These are phyloP conservation scores for Thelephora terrestris DNA, from an alignment of 1,284 basidiomycete genomes.

Conservation along the genomic window DNA sequence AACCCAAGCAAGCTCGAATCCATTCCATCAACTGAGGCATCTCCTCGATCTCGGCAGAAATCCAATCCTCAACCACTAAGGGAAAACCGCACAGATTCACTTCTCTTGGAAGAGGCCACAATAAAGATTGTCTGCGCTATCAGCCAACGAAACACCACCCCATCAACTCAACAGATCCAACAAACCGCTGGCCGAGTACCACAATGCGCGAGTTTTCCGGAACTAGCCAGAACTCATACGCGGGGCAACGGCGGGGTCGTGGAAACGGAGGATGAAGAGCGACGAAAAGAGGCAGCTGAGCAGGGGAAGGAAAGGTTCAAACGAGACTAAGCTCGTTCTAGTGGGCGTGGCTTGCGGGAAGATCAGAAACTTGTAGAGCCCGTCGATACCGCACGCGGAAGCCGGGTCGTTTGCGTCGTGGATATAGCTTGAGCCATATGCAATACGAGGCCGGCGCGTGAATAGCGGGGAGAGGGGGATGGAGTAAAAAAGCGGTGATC, in stretches of 20 bases:
- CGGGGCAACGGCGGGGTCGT: not conserved
- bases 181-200: not conserved
- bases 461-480: not conserved
- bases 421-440: not conserved
- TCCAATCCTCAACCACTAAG: not conserved
- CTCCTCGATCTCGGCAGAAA: not conserved
- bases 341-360: not conserved
- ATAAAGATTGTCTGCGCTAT: not conserved
- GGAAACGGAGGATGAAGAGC: not conserved
- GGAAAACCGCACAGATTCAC: not conserved
- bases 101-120: not conserved
- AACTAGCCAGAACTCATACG: not conserved
- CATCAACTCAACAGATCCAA: not conserved
- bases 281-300: not conserved
- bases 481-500: slow-evolving; percentile 1
- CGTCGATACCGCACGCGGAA: slow-evolving; percentile 1
- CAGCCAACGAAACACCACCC: not conserved
- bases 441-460: not conserved
- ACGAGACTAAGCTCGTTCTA: not conserved
- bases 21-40: not conserved
- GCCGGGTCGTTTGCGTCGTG: not conserved
- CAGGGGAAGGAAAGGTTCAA: not conserved
- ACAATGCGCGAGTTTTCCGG: not conserved
- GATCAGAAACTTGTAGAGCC: not conserved
- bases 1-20: not conserved